A percentile compares a stretch with the other conserved stretches of the same genome.
phyloP scores from a whole-genome alignment of 192 early-diverging fungal genomes.

The Obelidium mucronatum region DNA sequence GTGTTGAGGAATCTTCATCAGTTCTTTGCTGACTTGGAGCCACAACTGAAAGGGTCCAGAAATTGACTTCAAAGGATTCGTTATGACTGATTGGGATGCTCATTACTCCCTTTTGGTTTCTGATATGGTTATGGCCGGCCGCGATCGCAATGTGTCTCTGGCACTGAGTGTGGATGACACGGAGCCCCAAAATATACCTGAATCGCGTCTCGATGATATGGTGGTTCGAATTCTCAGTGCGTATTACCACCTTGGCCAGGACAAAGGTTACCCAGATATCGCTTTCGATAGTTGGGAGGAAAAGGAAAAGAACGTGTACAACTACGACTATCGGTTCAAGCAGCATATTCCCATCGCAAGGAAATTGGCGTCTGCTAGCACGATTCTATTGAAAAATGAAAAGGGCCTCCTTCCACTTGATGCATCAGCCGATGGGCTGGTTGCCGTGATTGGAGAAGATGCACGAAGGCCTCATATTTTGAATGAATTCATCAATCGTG shows the following conservation, averaged over 20 bases:
- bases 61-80: constrained; percentile 44
- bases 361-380: constrained; percentile 43
- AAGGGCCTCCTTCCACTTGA: constrained; percentile 42
- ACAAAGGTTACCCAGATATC: constrained; percentile 18
- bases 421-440: not conserved
- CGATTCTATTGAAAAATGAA: constrained; percentile 50
- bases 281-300: not conserved
- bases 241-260: constrained; percentile 44
- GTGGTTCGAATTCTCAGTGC: constrained; percentile 42
- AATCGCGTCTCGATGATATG: constrained; percentile 54
- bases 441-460: constrained; percentile 52
- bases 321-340: constrained; percentile 31
- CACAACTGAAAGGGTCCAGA: constrained; percentile 64
- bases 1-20: too few species aligned
- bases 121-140: constrained; percentile 37
- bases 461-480: constrained; percentile 40
- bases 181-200: constrained; percentile 8
- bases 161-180: constrained; percentile 13
- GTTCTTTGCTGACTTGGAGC: not conserved
- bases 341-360: constrained; percentile 38
- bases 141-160: not conserved
- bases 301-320: constrained; percentile 9
- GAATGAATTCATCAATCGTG: constrained; percentile 38
- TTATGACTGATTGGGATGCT: constrained; percentile 66
- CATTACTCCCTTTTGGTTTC: constrained; percentile 32